These are phyloP conservation scores for Annulohypoxylon nitens DNA, from an alignment of 495 filamentous ascomycete genomes.

Conservation along the genomic window DNA sequence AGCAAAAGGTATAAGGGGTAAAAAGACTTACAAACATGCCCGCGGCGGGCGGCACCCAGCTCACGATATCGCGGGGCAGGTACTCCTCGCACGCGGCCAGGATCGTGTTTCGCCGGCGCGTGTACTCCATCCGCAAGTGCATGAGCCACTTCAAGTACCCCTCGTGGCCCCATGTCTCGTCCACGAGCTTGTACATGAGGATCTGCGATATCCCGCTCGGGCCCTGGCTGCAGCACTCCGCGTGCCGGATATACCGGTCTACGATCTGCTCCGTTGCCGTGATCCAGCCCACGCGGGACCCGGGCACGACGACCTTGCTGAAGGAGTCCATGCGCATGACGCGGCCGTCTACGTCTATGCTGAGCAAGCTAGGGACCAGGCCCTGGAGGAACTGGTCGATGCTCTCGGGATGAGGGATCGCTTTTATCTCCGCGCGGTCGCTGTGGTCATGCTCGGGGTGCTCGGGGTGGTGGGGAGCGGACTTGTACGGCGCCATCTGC, in stretches of 20 bases:
- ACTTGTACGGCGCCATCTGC: slow-evolving; percentile 89
- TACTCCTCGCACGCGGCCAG: slow-evolving; percentile 85
- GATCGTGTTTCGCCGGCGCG: slow-evolving; percentile 78
- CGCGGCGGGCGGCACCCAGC: slow-evolving; percentile 86
- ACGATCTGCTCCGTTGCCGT: slow-evolving; percentile 86
- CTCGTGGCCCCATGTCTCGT: slow-evolving; percentile 94
- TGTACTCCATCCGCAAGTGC: slow-evolving; percentile 85
- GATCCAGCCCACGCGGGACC: slow-evolving; percentile 81
- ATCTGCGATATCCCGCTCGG: slow-evolving; percentile 87
- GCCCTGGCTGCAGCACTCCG: slow-evolving; percentile 84
- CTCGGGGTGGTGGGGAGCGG: slow-evolving; percentile 27
- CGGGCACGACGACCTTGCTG: slow-evolving; percentile 84
- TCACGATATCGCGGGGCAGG: slow-evolving; percentile 80
- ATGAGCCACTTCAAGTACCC: slow-evolving; percentile 94
- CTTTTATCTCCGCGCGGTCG: slow-evolving; percentile 28
- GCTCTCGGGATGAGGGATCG: not conserved
- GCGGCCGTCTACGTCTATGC: slow-evolving; percentile 74
- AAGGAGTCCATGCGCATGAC: slow-evolving; percentile 83
- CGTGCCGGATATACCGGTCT: slow-evolving; percentile 80
- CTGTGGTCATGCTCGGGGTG: not conserved
- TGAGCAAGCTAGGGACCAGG: slow-evolving; percentile 72
- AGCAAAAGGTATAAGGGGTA: not conserved
- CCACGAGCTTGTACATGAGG: slow-evolving; percentile 86
- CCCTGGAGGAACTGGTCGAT: slow-evolving; percentile 62
- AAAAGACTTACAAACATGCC: slow-evolving; percentile 90